Percentiles rank a stretch among this genome's conserved stretches.
phyloP scores from a whole-genome alignment of 179 eudicot species.

The Beta lomatogona region DNA sequence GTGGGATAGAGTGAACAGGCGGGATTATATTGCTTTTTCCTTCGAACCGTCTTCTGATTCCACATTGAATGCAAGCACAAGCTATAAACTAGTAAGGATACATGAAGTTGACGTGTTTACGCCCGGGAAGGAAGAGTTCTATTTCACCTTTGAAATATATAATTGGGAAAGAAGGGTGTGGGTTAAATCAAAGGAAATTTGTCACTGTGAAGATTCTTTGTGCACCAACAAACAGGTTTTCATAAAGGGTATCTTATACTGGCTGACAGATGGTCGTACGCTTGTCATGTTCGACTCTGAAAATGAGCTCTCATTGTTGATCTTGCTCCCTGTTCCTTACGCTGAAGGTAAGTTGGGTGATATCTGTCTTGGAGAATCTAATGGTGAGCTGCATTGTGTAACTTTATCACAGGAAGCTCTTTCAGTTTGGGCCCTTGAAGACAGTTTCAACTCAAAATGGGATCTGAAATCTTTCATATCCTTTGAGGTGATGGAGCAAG shows the following conservation, averaged over 20 bases:
- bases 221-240: constrained; percentile 20
- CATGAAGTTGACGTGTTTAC: constrained; percentile 23
- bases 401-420: constrained; percentile 23
- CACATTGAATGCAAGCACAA: constrained; percentile 3
- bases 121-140: constrained; percentile 26
- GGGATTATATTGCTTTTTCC: constrained; percentile 27
- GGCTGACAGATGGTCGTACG: constrained; percentile 31
- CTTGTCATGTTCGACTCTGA: constrained; percentile 28
- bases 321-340: constrained; percentile 23
- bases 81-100: constrained; percentile 28
- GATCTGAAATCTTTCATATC: constrained; percentile 27
- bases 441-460: constrained; percentile 31
- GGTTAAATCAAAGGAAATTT: constrained; percentile 33
- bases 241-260: constrained; percentile 26
- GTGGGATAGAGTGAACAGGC: constrained; percentile 22
- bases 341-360: constrained; percentile 12
- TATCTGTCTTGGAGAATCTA: constrained; percentile 33
- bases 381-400: constrained; percentile 21
- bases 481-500: constrained; percentile 22
- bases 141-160: constrained; percentile 27
- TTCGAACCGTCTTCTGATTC: constrained; percentile 25
- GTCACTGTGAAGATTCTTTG: constrained; percentile 30
- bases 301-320: constrained; percentile 29
- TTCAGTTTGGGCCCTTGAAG: constrained; percentile 28
- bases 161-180: constrained; percentile 27